Conservation (phyloP, 2,329 filamentous ascomycete species). For the Ciborinia camelliae region DNA sequence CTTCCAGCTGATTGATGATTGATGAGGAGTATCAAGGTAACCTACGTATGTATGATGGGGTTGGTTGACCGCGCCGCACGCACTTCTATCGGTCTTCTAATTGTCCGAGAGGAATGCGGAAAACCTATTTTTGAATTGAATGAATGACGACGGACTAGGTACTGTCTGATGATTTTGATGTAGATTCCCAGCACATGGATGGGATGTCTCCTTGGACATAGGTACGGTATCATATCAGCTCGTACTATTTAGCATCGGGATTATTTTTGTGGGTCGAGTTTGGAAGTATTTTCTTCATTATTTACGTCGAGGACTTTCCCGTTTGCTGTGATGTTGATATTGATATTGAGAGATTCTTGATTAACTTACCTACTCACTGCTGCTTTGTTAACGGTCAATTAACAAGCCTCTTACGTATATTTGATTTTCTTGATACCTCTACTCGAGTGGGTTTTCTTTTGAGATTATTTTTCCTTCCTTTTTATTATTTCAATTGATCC, state of each 20-base stretch:
- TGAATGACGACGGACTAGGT: too few species aligned
- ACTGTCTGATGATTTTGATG: background rate
- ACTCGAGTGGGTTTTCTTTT: background rate
- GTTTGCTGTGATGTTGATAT: too few species aligned
- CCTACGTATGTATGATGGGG: background rate
- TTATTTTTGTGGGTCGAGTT: conserved; percentile 1
- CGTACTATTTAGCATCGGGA: background rate
- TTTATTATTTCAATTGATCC: background rate
- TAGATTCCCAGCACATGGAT: background rate
- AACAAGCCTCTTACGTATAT: background rate
- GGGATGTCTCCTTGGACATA: background rate
- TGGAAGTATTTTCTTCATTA: background rate
- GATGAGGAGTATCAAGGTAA: too few species aligned
- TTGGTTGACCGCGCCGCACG: background rate
- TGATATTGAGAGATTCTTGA: background rate
- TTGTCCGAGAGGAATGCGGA: conserved; percentile 12
- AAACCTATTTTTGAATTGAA: background rate
- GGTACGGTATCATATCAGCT: too few species aligned
- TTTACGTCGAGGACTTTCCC: background rate
- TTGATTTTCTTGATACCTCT: background rate
- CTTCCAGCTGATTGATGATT: background rate
- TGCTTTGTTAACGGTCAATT: background rate
- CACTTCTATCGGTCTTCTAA: conserved; percentile 6
- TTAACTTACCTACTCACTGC: background rate
- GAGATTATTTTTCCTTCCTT: background rate